Evolutionary conservation across 1,284 basidiomycete species (phyloP), one percentile per base, ranked within the genome.

Genomic region (Sphaerobolus stellatus): DNA sequence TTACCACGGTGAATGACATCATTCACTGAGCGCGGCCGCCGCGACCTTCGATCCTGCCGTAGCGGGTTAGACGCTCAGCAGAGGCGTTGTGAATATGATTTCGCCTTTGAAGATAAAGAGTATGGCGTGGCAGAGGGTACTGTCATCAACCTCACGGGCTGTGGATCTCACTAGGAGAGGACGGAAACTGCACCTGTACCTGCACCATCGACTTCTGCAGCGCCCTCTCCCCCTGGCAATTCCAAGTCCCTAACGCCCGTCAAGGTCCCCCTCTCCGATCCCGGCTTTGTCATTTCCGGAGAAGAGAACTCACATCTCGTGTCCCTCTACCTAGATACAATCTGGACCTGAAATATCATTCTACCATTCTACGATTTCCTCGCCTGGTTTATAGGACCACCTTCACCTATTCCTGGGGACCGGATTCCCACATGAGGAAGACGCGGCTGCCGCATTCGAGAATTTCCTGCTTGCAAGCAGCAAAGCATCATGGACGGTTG

Each of bases 141-240:
- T 58, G 87, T 83, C 25, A 75, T 96, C 61, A 93, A 88, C 68
- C 76, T 98, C 46, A 86, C 94, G 76, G 73, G 91, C 66, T 94
- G 90, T 4, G 86, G 86, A 28, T 77, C 79, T 58, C 75, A 80
- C 29, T 88, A 86, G 85, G 81, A 88, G 62, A 78, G 83, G 36
- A 66, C 76, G 27, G 75, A 72, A 7, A 34, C 60, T 29, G 25
- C n/a, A n/a, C n/a, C 62, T 1, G 36, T 63, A 1, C 34, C 63
- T 11, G 55, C 60, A 0, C 34, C 57, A 4, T 59, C 64, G 40
- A 58, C 48, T 62, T 49, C 24, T 62, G 22, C 16, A 25, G 84
- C 86, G 24, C 88, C 88, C 0, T 86, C 84, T 45, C n/a, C n/a
- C n/a, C n/a, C n/a, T n/a, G n/a, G n/a, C n/a, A n/a, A n/a, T n/a